Conservation (phyloP, 129 eudicot genomes). For the Flaveria sonorensis region DNA sequence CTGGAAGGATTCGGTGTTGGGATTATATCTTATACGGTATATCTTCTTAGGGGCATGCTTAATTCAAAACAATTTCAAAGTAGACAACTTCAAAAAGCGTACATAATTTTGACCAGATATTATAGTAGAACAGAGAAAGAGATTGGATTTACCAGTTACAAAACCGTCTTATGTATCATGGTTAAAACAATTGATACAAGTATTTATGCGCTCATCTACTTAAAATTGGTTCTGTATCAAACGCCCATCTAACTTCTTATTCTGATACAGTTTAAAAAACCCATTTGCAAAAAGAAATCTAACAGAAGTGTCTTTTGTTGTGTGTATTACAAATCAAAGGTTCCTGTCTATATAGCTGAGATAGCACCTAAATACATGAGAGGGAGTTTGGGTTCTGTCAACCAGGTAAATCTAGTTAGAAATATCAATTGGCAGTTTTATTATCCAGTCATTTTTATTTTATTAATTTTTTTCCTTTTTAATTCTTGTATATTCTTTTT, state of each 20-base stretch:
- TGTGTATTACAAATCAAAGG: slow-evolving; percentile 40
- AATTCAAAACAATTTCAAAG: background rate
- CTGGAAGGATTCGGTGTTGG: slow-evolving; percentile 97
- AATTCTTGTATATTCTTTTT: background rate
- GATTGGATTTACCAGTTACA: background rate
- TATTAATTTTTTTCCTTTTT: background rate
- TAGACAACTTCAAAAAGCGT: background rate
- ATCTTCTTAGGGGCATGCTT: background rate
- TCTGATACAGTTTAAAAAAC: slow-evolving; percentile 8
- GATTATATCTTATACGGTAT: slow-evolving; percentile 80
- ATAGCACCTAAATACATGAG: slow-evolving; percentile 89
- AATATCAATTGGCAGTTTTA: background rate
- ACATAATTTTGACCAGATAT: background rate
- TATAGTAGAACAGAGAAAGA: background rate
- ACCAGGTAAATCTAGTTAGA: slow-evolving; percentile 56
- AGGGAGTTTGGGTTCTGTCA: slow-evolving; percentile 92
- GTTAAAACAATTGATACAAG: background rate
- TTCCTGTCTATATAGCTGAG: slow-evolving; percentile 96
- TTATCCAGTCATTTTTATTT: background rate
- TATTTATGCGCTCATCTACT: background rate
- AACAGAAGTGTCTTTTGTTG: slow-evolving; percentile 1
- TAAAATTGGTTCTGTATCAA: background rate
- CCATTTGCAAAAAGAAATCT: slow-evolving; percentile 6
- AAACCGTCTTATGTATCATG: background rate
- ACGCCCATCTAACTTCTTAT: background rate